Base-by-base conservation (phyloP, 1,284 basidiomycete genomes). In the Heimioporus punctisporus region DNA sequence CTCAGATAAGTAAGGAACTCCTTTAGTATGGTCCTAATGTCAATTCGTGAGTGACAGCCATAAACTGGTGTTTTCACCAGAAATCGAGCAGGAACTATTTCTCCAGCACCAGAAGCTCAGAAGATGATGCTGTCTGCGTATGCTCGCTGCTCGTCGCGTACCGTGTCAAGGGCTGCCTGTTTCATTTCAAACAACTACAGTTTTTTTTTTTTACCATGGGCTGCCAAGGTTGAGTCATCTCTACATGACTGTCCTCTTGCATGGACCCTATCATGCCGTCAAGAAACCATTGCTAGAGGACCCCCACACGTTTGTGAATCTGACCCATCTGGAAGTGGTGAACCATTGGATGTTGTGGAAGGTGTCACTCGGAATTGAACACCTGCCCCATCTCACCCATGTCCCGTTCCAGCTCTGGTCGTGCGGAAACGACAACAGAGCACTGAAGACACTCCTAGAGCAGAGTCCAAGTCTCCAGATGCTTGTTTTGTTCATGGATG, bases 271-370 rank as follows among this genome's bases (percentile, higher is more conserved):
- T 28, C 19, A 31, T 26, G 25, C 21, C 34, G n/a, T n/a, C n/a
- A n/a, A n/a, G 6, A 25, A 46, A 17, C 23, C 25, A 9, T 26
- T 27, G 6, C 31, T 65, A 24, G 55, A 47, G 8, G 25, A 54
- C 39, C 53, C 59, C 30, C 58, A 65, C 5, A 42, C 21, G 6
- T 59, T 64, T 42, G 19, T 26, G 2, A 47, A 50, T 23, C 27
- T 65, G 1, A 61, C 61, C 5, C 61, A 64, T 27, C 59, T 67
- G 21, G 63, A 65, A 25, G 45, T 67, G 40, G 50, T 65, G 21
- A 56, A 59, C n/a, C 46, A 56, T 7, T 62, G 65, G 61, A 42
- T 52, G 1, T 50, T 64, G 12, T 67, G 63, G 58, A 54, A 39
- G 28, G 56, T 60, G 6, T 50, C 57, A 3, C 47, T 57, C 26